Conservation (phyloP, 2,329 filamentous ascomycete genomes). For the Atkinsonella hypoxylon region DNA sequence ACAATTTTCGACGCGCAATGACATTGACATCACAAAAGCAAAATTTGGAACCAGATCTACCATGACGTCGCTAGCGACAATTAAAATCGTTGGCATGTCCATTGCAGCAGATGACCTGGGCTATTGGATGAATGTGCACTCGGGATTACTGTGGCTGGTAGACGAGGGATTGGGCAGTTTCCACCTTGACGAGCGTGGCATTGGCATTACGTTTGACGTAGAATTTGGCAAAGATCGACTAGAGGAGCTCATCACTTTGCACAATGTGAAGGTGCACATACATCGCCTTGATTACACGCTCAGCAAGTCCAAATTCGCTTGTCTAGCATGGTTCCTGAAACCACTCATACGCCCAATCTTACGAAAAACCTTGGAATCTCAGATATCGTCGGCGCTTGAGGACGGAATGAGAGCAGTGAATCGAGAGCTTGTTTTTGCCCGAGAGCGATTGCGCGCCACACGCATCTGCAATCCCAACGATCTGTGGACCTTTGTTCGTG, state of each 20-base stretch:
- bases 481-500: slow-evolving; percentile 69
- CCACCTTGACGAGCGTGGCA: slow-evolving; percentile 71
- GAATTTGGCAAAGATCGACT: slow-evolving; percentile 68
- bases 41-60: slow-evolving; percentile 47
- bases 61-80: slow-evolving; percentile 58
- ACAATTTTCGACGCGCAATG: slow-evolving; percentile 72
- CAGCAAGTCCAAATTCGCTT: slow-evolving; percentile 61
- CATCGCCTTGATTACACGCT: slow-evolving; percentile 79
- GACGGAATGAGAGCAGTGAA: slow-evolving; percentile 63
- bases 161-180: slow-evolving; percentile 83
- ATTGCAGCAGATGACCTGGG: slow-evolving; percentile 78
- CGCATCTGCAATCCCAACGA: slow-evolving; percentile 70
- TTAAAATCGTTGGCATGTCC: slow-evolving; percentile 74
- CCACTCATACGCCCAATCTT: slow-evolving; percentile 73
- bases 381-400: slow-evolving; percentile 60
- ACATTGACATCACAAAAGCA: slow-evolving; percentile 73
- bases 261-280: slow-evolving; percentile 64
- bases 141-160: slow-evolving; percentile 59
- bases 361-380: slow-evolving; percentile 64
- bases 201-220: slow-evolving; percentile 76
- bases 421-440: slow-evolving; percentile 73
- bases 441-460: slow-evolving; percentile 76
- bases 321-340: slow-evolving; percentile 72
- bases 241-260: slow-evolving; percentile 71
- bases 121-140: slow-evolving; percentile 76